Conservation (phyloP, 768 basidiomycete genomes). For the Panaeolus cyanescens region DNA sequence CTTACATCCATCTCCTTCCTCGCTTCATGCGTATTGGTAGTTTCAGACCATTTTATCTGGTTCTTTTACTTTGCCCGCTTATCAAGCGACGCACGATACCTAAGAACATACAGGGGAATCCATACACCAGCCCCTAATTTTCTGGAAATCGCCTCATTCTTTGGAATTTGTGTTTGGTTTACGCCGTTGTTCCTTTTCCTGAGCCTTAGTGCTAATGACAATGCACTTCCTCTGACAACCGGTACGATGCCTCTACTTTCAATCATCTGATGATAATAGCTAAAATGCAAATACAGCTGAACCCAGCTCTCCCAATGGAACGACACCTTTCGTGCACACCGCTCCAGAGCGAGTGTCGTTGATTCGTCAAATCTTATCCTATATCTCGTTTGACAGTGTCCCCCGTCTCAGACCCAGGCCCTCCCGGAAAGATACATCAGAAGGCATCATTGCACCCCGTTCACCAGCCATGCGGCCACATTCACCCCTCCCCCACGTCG, state of each 20-base stretch:
- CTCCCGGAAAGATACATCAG: constrained; percentile 49
- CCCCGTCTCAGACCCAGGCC: constrained; percentile 44
- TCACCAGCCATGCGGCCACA: constrained; percentile 41
- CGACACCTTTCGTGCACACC: constrained; percentile 22
- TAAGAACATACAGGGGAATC: constrained; percentile 46
- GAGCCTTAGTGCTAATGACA: constrained; percentile 95
- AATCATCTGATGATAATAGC: background rate
- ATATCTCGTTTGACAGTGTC: constrained; percentile 42
- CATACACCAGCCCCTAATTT: constrained; percentile 48
- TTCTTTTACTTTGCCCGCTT: constrained; percentile 90
- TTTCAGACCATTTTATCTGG: constrained; percentile 93
- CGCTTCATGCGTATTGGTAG: constrained; percentile 80
- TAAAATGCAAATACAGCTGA: constrained; percentile 26
- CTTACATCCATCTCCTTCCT: constrained; percentile 85
- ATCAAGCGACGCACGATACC: constrained; percentile 63
- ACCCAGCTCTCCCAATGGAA: constrained; percentile 41
- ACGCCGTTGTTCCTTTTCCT: constrained; percentile 93
- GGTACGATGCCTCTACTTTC: constrained; percentile 32
- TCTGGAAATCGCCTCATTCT: constrained; percentile 81
- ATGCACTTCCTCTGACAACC: constrained; percentile 81
- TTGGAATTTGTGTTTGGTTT: constrained; percentile 84
- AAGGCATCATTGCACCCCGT: constrained; percentile 73
- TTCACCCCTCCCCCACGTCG: constrained; percentile 30
- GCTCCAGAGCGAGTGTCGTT: constrained; percentile 53
- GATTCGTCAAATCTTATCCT: constrained; percentile 65